Base-by-base conservation (phyloP, 2,329 filamentous ascomycete genomes). In the Fusarium sp. region DNA sequence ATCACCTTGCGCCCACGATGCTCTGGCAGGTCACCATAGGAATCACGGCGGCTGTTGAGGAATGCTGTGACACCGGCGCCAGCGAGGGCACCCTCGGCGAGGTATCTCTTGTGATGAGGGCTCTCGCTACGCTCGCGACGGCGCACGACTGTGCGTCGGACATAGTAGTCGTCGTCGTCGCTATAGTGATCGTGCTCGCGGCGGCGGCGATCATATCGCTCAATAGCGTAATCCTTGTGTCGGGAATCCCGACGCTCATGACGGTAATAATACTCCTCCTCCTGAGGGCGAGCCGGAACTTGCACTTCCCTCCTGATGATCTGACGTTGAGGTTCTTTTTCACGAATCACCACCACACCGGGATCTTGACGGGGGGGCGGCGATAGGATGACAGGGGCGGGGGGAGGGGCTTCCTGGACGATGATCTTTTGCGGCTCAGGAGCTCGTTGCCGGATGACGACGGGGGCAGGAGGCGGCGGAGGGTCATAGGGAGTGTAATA, bases 51-150 rank as follows among this genome's bases (percentile, higher is more conserved):
- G 57, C 88, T 89, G 18, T 87, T 85, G 7, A 91, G 81, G 4
- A 92, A 81, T n/a, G 90, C 91, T 13, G 88, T 88, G 9, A 91
- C 81, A 58, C 90, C 91, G 20, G 91, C 91, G 18, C 90, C 91
- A 32, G 91, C 91, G 18, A 92, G 84, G 11, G 90, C 91, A n/a
- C 91, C 91, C 77, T 91, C 90, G 25, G 90, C 90, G 6, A 92
- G 80, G 74, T 91, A 88, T 48, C 88, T 88, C 79, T 87, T 91
- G 74, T 89, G 88, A 72, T 89, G 86, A 59, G 85, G 82, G 73
- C 87, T 88, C 14, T 83, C 82, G 71, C 88, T 90, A 50, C 87
- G 84, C 20, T 89, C 88, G 23, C 87, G 86, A 20, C 84, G 86
- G n/a, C 84, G 87, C 37, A 89, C 82, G 48, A 88, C 79, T 57